Conservation (phyloP, 2,329 filamentous ascomycete species). For the Talaromyces sp. region DNA sequence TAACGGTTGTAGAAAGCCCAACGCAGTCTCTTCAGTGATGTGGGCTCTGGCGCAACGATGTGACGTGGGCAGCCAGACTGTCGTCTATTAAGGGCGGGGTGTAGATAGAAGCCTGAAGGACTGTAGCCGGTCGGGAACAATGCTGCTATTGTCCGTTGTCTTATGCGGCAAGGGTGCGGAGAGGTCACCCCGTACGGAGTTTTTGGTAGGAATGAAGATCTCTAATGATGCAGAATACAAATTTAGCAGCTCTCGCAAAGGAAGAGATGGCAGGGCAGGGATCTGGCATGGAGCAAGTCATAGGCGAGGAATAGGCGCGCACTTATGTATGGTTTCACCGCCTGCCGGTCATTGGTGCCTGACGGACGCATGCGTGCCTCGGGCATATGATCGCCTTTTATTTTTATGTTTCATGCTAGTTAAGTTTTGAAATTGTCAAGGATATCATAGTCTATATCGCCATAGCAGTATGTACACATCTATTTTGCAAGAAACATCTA, state of each 20-base stretch:
- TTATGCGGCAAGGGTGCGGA: neutral
- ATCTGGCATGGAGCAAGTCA: constrained; percentile 2
- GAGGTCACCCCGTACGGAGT: neutral
- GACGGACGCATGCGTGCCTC: constrained; percentile 3
- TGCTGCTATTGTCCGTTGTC: neutral
- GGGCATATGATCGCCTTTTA: constrained; percentile 1
- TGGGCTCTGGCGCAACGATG: constrained; percentile 15
- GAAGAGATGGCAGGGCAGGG: neutral
- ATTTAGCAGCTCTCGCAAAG: neutral
- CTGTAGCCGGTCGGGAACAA: neutral
- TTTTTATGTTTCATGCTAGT: neutral
- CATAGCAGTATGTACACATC: neutral
- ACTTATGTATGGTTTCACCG: constrained; percentile 17
- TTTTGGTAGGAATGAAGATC: neutral
- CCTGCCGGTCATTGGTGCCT: constrained; percentile 16
- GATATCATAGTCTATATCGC: neutral
- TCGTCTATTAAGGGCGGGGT: constrained; percentile 9
- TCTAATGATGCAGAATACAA: neutral
- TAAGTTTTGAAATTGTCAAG: neutral
- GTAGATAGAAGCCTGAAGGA: neutral
- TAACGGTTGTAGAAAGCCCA: neutral
- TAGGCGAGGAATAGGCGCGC: constrained; percentile 10
- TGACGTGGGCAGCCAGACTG: constrained; percentile 18
- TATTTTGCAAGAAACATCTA: neutral
- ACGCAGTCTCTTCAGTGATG: neutral